Conservation (phyloP, 139 green algal genomes). For the Tetradesmus obliquus region DNA sequence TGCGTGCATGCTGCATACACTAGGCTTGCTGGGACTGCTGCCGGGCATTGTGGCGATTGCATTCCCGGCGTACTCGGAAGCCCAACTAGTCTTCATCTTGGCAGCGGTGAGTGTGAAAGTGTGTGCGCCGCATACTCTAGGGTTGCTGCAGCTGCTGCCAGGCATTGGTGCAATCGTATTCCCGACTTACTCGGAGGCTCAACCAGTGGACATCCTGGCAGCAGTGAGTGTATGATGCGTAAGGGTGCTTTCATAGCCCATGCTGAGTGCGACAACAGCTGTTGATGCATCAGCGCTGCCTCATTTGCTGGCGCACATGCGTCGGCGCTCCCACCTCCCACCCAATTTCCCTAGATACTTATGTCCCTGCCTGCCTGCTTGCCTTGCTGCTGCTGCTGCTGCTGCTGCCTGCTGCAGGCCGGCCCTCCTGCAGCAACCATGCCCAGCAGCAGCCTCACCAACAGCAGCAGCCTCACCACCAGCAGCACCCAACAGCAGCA, state of each 20-base stretch:
- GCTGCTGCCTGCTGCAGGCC: background rate
- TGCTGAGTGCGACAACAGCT: too few relatives aligned
- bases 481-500: slow-evolving; percentile 21
- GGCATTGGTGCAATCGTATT: background rate
- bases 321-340: too few relatives aligned
- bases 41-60: slow-evolving; percentile 21
- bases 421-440: background rate
- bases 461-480: background rate
- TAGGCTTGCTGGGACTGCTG: background rate
- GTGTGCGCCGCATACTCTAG: background rate
- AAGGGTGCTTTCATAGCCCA: too few relatives aligned
- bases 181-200: background rate
- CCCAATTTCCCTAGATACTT: too few relatives aligned
- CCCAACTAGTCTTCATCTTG: slow-evolving; percentile 24
- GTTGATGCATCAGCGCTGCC: too few relatives aligned
- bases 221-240: background rate
- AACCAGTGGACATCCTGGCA: slow-evolving; percentile 34
- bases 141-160: background rate
- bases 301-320: too few relatives aligned
- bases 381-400: background rate
- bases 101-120: background rate
- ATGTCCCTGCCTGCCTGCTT: background rate
- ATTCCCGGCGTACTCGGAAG: slow-evolving; percentile 8
- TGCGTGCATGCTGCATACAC: too few relatives aligned
- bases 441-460: background rate